A percentile compares a stretch with the other conserved stretches of the same genome.
Evolutionary conservation across 2,329 filamentous ascomycete species (phyloP).

Genomic region (Cladosporium sphaerospermum): DNA sequence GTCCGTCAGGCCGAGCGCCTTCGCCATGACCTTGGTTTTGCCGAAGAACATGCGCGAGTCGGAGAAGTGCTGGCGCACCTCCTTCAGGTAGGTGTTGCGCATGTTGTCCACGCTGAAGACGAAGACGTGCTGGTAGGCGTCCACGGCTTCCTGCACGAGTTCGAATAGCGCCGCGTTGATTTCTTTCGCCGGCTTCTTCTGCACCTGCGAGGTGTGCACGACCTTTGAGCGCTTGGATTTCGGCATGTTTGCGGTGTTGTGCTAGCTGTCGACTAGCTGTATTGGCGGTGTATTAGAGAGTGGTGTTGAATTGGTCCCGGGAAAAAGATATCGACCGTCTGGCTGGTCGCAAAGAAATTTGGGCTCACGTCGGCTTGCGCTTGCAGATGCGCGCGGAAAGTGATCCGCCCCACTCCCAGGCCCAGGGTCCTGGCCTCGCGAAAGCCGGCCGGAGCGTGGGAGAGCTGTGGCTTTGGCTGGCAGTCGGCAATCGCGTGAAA

Average conservation of each 20-base stretch:
- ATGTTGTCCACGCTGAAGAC: conserved; percentile 94
- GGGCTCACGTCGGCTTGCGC: background rate
- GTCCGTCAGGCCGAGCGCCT: conserved; percentile 74
- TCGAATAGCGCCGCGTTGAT: conserved; percentile 78
- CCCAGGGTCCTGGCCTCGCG: background rate
- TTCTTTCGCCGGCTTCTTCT: conserved; percentile 85
- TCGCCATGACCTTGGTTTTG: conserved; percentile 98
- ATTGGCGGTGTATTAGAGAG: background rate
- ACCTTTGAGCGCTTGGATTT: conserved; percentile 90
- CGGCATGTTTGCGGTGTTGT: conserved; percentile 60
- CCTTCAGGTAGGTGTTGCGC: conserved; percentile 94
- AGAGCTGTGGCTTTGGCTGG: too few relatives aligned
- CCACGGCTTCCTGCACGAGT: conserved; percentile 78
- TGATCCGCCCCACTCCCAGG: background rate
- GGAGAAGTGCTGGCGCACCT: conserved; percentile 74
- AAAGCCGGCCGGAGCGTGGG: background rate
- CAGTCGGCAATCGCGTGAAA: background rate
- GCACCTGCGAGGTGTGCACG: conserved; percentile 82
- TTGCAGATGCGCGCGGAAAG: background rate
- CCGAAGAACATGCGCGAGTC: conserved; percentile 95
- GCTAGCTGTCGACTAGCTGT: conserved; percentile 9
- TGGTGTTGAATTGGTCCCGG: conserved; percentile 1
- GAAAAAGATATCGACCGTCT: background rate
- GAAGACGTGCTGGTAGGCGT: conserved; percentile 84
- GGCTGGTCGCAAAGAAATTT: conserved; percentile 4